Evolutionary conservation across 2,329 filamentous ascomycete species (phyloP).

Genomic region (Curvularia sp.): DNA sequence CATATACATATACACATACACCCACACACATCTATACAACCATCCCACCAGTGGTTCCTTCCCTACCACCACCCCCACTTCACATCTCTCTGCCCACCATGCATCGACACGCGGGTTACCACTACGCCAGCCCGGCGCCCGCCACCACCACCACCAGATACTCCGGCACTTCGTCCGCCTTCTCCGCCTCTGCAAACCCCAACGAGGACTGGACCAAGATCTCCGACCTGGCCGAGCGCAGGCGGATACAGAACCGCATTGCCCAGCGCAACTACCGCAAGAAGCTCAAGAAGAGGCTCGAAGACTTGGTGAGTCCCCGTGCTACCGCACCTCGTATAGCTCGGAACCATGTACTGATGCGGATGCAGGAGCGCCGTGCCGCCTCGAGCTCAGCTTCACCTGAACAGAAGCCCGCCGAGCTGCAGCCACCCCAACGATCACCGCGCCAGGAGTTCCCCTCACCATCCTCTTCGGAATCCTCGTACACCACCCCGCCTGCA

Average conservation of each 20-base stretch:
- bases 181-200: slow-evolving; percentile 90
- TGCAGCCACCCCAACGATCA: slow-evolving; percentile 51
- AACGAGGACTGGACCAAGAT: slow-evolving; percentile 99
- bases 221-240: slow-evolving; percentile 90
- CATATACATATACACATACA: background rate
- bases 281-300: slow-evolving; percentile 88
- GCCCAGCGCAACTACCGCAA: slow-evolving; percentile 97
- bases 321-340: slow-evolving; percentile 16
- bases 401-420: slow-evolving; percentile 64
- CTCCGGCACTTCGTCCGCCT: slow-evolving; percentile 88
- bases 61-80: slow-evolving; percentile 17
- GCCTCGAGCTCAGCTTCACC: slow-evolving; percentile 67
- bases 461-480: slow-evolving; percentile 47
- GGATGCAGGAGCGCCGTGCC: slow-evolving; percentile 69
- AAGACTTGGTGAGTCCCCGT: slow-evolving; percentile 65
- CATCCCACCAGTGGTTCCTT: slow-evolving; percentile 34
- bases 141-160: slow-evolving; percentile 61
- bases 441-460: slow-evolving; percentile 49
- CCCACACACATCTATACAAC: background rate
- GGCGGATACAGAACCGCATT: slow-evolving; percentile 96
- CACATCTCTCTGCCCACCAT: slow-evolving; percentile 41
- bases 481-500: slow-evolving; percentile 60
- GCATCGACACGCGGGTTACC: slow-evolving; percentile 55
- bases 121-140: slow-evolving; percentile 51
- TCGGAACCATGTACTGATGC: slow-evolving; percentile 28